phyloP scores from a whole-genome alignment of 2,329 filamentous ascomycete species.

The Xylariaceae sp. region DNA sequence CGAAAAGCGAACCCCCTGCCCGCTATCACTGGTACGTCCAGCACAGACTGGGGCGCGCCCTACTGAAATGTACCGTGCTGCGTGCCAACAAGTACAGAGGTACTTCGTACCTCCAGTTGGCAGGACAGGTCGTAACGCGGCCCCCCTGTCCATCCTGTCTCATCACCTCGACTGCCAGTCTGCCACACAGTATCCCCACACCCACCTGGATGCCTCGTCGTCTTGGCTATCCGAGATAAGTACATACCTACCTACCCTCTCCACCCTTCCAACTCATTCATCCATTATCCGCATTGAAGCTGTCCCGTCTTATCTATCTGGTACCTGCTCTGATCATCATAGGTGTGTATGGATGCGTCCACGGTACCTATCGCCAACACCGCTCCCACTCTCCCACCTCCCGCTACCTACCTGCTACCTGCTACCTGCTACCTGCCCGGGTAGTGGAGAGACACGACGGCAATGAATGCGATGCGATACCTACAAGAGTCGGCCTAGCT shows the following conservation, averaged over 20 bases:
- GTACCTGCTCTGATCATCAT: background rate
- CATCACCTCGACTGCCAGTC: background rate
- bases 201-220: background rate
- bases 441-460: background rate
- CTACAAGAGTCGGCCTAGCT: slow-evolving; percentile 16
- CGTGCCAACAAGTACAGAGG: too few species aligned
- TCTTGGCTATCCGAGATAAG: background rate
- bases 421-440: background rate
- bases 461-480: slow-evolving; percentile 3
- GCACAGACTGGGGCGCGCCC: too few species aligned
- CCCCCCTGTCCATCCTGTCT: background rate
- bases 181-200: background rate
- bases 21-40: too few species aligned
- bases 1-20: too few species aligned
- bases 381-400: background rate
- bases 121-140: background rate
- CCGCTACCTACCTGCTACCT: background rate
- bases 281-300: background rate
- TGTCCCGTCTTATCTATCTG: background rate
- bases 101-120: background rate
- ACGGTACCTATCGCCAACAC: background rate
- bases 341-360: slow-evolving; percentile 11
- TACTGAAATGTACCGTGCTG: too few species aligned
- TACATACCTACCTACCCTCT: too few species aligned
- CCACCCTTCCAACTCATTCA: background rate